Evolutionary conservation across 768 basidiomycete species (phyloP).

Genomic region (Artomyces pyxidatus): DNA sequence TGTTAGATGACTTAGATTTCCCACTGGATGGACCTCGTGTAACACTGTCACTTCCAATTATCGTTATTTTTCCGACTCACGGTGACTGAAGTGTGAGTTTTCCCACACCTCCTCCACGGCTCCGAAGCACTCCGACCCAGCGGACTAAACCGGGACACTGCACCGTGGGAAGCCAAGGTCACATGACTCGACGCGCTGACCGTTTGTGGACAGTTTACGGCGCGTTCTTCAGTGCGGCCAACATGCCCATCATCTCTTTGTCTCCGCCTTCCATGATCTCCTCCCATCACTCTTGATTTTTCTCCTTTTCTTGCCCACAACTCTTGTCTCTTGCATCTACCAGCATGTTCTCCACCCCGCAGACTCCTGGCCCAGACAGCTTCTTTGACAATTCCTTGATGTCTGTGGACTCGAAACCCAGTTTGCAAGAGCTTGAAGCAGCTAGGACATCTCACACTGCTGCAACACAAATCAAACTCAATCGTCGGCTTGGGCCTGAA

Average conservation of each 20-base stretch:
- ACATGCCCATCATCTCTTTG: not conserved
- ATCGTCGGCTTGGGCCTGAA: slow-evolving; percentile 90
- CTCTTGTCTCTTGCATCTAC: not conserved
- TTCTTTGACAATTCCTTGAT: slow-evolving; percentile 4
- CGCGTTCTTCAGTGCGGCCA: not conserved
- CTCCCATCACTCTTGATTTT: not conserved
- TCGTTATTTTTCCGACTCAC: too few relatives aligned
- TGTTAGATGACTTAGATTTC: too few relatives aligned
- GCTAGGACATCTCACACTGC: slow-evolving; percentile 46
- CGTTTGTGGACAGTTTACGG: not conserved
- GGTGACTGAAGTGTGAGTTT: too few relatives aligned
- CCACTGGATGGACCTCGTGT: too few relatives aligned
- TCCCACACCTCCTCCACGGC: too few relatives aligned
- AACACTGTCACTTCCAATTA: too few relatives aligned
- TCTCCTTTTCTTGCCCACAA: not conserved
- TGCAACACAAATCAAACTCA: slow-evolving; percentile 69
- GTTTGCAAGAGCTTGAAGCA: not conserved
- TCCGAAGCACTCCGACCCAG: too few relatives aligned
- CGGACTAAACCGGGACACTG: too few relatives aligned
- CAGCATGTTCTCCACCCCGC: slow-evolving; percentile 10
- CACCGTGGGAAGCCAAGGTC: too few relatives aligned
- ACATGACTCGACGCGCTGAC: not conserved
- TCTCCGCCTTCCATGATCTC: not conserved
- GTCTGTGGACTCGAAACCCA: slow-evolving; percentile 1
- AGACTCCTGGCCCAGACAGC: slow-evolving; percentile 4